Conservation (phyloP, 495 filamentous ascomycete genomes). For the Xylaria longipes region DNA sequence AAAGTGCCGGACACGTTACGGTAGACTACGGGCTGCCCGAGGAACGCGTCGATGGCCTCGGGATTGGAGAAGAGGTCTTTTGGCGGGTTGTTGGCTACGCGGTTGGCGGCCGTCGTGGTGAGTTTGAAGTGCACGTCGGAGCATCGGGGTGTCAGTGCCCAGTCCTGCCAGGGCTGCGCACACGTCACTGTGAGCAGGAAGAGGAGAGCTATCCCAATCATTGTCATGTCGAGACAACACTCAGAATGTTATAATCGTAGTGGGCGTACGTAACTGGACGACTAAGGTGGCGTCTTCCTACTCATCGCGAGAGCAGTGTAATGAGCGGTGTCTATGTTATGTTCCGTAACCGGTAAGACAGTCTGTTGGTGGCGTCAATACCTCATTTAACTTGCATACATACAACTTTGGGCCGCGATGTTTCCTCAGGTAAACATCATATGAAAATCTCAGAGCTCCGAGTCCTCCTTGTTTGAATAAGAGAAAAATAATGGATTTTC, state of each 20-base stretch:
- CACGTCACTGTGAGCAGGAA: background rate
- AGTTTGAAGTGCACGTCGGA: constrained; percentile 1
- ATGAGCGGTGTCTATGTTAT: background rate
- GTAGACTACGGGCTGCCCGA: background rate
- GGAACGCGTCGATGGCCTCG: background rate
- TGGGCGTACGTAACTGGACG: background rate
- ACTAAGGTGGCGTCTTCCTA: background rate
- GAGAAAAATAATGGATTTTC: background rate
- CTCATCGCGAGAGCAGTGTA: no score
- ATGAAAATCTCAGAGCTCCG: no score
- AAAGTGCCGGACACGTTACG: constrained; percentile 11
- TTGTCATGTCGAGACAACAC: background rate
- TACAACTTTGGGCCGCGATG: background rate
- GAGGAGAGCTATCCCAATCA: background rate
- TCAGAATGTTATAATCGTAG: background rate
- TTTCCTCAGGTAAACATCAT: no score
- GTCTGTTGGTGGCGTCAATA: background rate
- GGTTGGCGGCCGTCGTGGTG: constrained; percentile 9
- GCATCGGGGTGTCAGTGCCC: constrained; percentile 2
- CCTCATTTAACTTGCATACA: background rate
- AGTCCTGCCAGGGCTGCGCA: background rate
- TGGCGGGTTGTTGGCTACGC: background rate
- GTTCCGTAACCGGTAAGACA: background rate
- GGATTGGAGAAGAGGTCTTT: constrained; percentile 5
- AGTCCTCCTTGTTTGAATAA: no score